Conservation (phyloP, 2,329 filamentous ascomycete genomes). For the Calonectria hongkongensis region DNA sequence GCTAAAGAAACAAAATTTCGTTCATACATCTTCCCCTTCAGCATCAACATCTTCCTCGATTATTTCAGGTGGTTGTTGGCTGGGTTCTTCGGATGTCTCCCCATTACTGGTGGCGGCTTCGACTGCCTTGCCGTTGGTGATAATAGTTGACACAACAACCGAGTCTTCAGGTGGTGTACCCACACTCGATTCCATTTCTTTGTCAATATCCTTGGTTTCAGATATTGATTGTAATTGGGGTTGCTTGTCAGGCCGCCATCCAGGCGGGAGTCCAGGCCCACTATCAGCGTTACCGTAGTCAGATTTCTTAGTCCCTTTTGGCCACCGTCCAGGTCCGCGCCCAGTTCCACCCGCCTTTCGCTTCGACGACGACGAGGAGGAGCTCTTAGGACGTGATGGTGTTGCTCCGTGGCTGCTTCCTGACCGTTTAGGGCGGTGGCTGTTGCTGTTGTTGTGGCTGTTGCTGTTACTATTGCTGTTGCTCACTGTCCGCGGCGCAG, state of each 20-base stretch:
- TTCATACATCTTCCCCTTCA: constrained; percentile 59
- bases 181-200: constrained; percentile 42
- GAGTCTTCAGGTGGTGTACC: constrained; percentile 58
- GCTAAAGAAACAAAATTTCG: constrained; percentile 36
- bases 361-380: constrained; percentile 63
- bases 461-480: constrained; percentile 52
- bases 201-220: constrained; percentile 44
- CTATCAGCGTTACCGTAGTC: constrained; percentile 81
- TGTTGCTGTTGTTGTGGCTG: constrained; percentile 51
- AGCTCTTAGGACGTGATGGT: constrained; percentile 63
- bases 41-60: constrained; percentile 57
- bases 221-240: constrained; percentile 42
- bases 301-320: constrained; percentile 80
- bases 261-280: constrained; percentile 77
- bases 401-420: constrained; percentile 57
- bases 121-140: constrained; percentile 47
- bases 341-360: constrained; percentile 78
- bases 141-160: constrained; percentile 55
- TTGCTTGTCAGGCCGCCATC: constrained; percentile 69
- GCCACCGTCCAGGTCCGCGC: constrained; percentile 79
- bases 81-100: constrained; percentile 43
- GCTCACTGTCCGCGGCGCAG: constrained; percentile 58
- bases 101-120: constrained; percentile 42
- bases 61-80: constrained; percentile 38
- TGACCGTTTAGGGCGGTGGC: constrained; percentile 63